These are phyloP conservation scores for Abrus pulchellus DNA, from an alignment of 306 rosid genomes.

Conservation along the genomic window DNA sequence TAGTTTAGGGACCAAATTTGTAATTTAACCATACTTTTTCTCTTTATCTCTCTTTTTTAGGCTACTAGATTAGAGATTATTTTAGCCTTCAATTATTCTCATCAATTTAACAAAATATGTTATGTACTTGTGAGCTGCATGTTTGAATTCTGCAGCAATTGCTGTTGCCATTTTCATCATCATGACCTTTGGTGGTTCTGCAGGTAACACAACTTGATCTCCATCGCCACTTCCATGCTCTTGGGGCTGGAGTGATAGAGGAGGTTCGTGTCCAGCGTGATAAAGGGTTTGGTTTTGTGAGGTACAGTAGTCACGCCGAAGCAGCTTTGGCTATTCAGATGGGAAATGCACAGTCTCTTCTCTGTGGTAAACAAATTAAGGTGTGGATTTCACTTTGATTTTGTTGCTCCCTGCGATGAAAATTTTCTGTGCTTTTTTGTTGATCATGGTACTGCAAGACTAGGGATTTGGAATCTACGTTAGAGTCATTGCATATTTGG, in stretches of 20 bases:
- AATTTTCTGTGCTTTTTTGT: neutral
- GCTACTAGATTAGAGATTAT: neutral
- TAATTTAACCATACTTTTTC: too few relatives aligned
- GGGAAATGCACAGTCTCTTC: slow-evolving; percentile 81
- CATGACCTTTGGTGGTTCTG: slow-evolving; percentile 22
- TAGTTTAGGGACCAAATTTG: too few relatives aligned
- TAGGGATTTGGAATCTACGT: neutral
- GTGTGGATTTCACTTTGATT: slow-evolving; percentile 51
- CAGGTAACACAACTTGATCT: slow-evolving; percentile 91
- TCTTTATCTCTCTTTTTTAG: neutral
- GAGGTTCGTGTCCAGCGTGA: slow-evolving; percentile 98
- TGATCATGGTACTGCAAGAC: neutral
- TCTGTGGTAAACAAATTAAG: slow-evolving; percentile 88
- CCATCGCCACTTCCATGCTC: slow-evolving; percentile 88
- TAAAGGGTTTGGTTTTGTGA: slow-evolving; percentile 98
- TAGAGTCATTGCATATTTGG: neutral
- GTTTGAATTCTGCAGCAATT: slow-evolving; percentile 30
- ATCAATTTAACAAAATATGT: neutral
- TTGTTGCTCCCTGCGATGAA: neutral
- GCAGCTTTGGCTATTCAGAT: slow-evolving; percentile 97
- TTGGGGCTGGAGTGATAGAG: slow-evolving; percentile 95
- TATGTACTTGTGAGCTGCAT: slow-evolving; percentile 13
- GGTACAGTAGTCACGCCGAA: slow-evolving; percentile 84
- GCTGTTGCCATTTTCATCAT: slow-evolving; percentile 15
- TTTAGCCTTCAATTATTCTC: neutral